Conservation (phyloP, 306 rosid species). For the Fagus crenata region DNA sequence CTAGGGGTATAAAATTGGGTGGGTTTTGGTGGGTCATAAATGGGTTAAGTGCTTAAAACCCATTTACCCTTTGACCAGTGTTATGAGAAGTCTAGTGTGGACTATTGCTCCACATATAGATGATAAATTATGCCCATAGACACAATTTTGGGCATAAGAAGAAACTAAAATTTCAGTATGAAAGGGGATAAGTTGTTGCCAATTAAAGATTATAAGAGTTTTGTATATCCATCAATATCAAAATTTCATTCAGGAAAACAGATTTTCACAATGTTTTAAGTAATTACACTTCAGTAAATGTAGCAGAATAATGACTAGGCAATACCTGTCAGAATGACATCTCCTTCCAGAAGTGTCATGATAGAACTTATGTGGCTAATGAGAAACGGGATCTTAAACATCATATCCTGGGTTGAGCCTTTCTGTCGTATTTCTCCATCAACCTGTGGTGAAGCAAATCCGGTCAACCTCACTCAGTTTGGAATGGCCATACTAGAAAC, state of each 20-base stretch:
- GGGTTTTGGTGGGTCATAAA: no score
- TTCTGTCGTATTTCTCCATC: slow-evolving; percentile 84
- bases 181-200: not conserved
- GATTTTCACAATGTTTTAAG: not conserved
- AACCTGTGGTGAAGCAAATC: slow-evolving; percentile 50
- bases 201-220: not conserved
- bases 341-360: slow-evolving; percentile 92
- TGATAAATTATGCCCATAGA: not conserved
- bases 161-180: not conserved
- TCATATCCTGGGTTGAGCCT: slow-evolving; percentile 95
- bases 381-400: slow-evolving; percentile 85
- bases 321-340: slow-evolving; percentile 88
- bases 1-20: no score
- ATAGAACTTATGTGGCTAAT: slow-evolving; percentile 84
- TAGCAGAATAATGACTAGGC: not conserved
- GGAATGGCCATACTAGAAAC: not conserved
- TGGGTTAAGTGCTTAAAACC: no score
- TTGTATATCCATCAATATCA: not conserved
- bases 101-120: not conserved
- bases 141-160: not conserved
- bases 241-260: slow-evolving; percentile 15
- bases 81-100: not conserved
- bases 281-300: slow-evolving; percentile 1
- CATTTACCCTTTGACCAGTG: no score
- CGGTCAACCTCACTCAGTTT: slow-evolving; percentile 24